phyloP scores from a whole-genome alignment of 2,329 filamentous ascomycete species.

The Drechslera avenae region DNA sequence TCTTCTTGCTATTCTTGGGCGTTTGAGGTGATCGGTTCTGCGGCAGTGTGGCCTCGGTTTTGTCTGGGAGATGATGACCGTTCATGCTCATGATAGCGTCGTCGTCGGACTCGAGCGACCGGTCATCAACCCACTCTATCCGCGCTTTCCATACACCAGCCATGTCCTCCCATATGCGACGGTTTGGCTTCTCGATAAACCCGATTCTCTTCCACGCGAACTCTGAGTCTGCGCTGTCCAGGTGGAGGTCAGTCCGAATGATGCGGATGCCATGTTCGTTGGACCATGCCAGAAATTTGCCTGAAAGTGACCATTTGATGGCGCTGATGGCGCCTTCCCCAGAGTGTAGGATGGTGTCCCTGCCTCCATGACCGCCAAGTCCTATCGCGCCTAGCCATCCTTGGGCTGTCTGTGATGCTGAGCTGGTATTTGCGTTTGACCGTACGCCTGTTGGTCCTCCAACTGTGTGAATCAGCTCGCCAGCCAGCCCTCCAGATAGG shows the following conservation, averaged over 20 bases:
- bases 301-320: conserved; percentile 93
- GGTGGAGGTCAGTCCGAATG: conserved; percentile 85
- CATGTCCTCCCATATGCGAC: conserved; percentile 93
- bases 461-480: conserved; percentile 82
- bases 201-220: conserved; percentile 94
- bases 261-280: conserved; percentile 98
- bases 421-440: conserved; percentile 83
- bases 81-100: conserved; percentile 51
- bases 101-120: conserved; percentile 75
- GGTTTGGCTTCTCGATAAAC: conserved; percentile 86
- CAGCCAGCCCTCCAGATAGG: conserved; percentile 86
- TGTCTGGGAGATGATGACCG: conserved; percentile 37
- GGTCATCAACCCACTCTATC: conserved; percentile 90
- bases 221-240: conserved; percentile 77
- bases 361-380: conserved; percentile 75
- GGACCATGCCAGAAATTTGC: conserved; percentile 91
- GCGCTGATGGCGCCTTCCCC: conserved; percentile 90
- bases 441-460: conserved; percentile 80
- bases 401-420: conserved; percentile 80
- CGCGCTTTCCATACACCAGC: conserved; percentile 92
- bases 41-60: conserved; percentile 40
- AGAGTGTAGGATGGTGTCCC: conserved; percentile 84
- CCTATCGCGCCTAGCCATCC: conserved; percentile 93
- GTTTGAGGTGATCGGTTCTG: conserved; percentile 54
- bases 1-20: conserved; percentile 43